Base-by-base conservation (phyloP, 345 rosid genomes). In the Acer yangbiense region DNA sequence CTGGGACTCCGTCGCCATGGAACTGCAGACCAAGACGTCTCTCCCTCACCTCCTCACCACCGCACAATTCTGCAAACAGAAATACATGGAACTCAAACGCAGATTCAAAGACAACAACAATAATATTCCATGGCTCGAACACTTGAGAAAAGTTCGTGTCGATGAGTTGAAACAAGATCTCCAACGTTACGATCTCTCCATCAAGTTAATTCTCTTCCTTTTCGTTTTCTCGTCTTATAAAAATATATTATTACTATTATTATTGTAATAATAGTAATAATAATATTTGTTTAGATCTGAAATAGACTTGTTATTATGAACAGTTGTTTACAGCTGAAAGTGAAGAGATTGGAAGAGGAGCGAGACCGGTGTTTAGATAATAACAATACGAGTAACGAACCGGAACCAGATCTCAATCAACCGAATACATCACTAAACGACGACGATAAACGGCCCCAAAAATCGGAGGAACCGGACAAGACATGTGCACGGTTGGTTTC, bases 1-100 rank as follows among this genome's bases (percentile, higher is more conserved):
- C 81, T 94, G 98, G 98, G 94, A 89, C 18, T 88, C 91, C 76
- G 93, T 92, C 12, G 85, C 98, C 39, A 35, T 82, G 75, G 98
- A 92, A 85, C 78, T 94, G 74, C 97, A 84, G 77, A 77, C 96
- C 69, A 87, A 79, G 43, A 86, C 81, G 82, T 81, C 85, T 67
- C 78, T 82, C 32, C 86, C 92, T 48, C 82, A 46, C 57, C 76
- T 86, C 64, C 70, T 90, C 32, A 58, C 88, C 77, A 79, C 93
- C 46, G 81, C 93, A 52, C 73, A 79, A 16, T 43, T 58, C 81
- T 94, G 98, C 75, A 73, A 75, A 48, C 90, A 80, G 2, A 93
- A 90, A 83, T 94, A 86, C 69, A 83, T 65, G 9, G 93, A 90
- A 87, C 96, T 94, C 73, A 80, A 84, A 17, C 91, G 85, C 55